Base-by-base conservation (phyloP, 306 rosid species). In the Nissolia schottii region DNA sequence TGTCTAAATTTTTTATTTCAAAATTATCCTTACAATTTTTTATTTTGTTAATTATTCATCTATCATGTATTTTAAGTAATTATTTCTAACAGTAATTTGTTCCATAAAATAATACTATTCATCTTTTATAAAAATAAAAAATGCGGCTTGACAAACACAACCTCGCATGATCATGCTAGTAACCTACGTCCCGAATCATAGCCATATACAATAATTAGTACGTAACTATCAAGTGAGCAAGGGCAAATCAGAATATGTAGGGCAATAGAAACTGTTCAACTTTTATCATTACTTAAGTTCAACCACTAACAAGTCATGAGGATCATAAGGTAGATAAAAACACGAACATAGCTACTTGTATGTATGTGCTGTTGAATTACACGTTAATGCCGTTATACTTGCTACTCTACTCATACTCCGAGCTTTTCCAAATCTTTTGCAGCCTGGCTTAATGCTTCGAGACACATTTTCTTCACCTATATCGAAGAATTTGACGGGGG, bases 391-490 rank as follows among this genome's bases (percentile, higher is more conserved):
- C n/a, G n/a, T n/a, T 32, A 32, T 32, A 32, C 38, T 32, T 5
- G 50, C 55, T 34, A 71, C 23, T 12, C 31, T 29, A 16, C 29
- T 55, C 18, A 16, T 9, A 15, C 59, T 54, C 2, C 19, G 16
- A 48, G 69, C 68, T 29, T 1, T 35, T 46, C 78, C 71, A 74
- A 74, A 1, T 34, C 28, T 2, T 62, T 23, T 48, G 56, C 79
- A 11, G 79, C 79, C 43, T 2, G 2, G 13, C 51, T 24, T 40
- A 74, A 63, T 35, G 79, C 71, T 10, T 51, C 2, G 15, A 74
- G 24, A 51, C 64, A 50, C 72, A 74, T 74, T 63, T 74, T 74
- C 65, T 63, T 74, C 64, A 74, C 79, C 79, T 74, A 51, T 24
- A 49, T 23, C 22, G 8, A 10, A 10, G 1, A 34, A 2, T 31